A percentile compares a stretch with the other conserved stretches of the same genome.
Conservation (phyloP, 345 rosid species). For the Cardamine resedifolia region DNA sequence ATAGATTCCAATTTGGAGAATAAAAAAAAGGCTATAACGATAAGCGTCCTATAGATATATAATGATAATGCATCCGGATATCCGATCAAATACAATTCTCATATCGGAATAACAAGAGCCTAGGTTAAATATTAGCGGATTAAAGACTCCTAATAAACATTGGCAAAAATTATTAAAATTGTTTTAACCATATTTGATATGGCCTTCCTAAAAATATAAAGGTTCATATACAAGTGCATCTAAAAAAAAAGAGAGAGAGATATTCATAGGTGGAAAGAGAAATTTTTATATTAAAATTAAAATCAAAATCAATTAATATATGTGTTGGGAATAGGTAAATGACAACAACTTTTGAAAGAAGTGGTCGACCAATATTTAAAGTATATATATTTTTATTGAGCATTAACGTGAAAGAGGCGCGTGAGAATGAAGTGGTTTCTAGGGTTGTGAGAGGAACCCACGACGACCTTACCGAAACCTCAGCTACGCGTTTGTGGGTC, state of each 20-base stretch:
- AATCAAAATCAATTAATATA: background rate
- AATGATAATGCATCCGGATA: background rate
- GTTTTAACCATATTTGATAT: background rate
- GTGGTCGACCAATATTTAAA: conserved; percentile 27
- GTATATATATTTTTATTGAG: background rate
- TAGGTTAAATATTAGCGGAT: background rate
- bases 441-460: conserved; percentile 33
- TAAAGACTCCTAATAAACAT: background rate
- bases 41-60: background rate
- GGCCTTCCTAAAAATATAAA: background rate
- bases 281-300: background rate
- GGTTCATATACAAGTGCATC: background rate
- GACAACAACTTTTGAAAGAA: conserved; percentile 32
- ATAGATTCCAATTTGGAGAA: too few species aligned
- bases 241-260: background rate
- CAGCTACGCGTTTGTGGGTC: conserved; percentile 30
- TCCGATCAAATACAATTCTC: background rate
- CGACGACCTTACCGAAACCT: conserved; percentile 26
- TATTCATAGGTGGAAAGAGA: background rate
- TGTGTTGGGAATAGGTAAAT: conserved; percentile 30
- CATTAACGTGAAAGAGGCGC: conserved; percentile 24
- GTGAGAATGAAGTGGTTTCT: conserved; percentile 21
- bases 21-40: too few species aligned
- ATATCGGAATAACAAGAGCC: background rate
- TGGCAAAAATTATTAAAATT: background rate